These are phyloP conservation scores for Starmerella cellae DNA, from an alignment of 805 yeast species.

Conservation along the genomic window DNA sequence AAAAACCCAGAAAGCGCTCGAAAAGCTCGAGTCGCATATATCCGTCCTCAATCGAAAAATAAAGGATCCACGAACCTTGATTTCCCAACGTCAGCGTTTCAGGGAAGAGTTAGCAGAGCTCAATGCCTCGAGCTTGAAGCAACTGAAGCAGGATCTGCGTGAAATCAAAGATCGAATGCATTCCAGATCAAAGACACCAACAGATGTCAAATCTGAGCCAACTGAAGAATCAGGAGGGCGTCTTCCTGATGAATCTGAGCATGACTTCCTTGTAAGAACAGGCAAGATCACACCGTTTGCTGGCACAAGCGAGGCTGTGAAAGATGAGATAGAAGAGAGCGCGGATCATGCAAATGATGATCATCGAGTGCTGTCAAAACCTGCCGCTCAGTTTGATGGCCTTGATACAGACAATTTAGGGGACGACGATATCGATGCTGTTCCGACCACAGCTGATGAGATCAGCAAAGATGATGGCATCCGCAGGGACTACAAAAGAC, in stretches of 20 bases:
- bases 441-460: constrained; percentile 15
- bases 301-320: constrained; percentile 11
- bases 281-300: constrained; percentile 95
- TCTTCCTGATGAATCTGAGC: constrained; percentile 59
- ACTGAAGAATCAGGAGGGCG: background rate
- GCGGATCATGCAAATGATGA: constrained; percentile 22
- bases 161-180: constrained; percentile 45
- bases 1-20: constrained; percentile 42
- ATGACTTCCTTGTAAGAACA: constrained; percentile 69
- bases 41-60: constrained; percentile 37
- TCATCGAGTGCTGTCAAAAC: constrained; percentile 10
- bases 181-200: constrained; percentile 15
- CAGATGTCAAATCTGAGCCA: background rate
- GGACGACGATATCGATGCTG: constrained; percentile 9
- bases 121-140: constrained; percentile 38
- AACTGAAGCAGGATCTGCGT: constrained; percentile 44
- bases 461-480: constrained; percentile 64
- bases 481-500: constrained; percentile 42
- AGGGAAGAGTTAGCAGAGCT: constrained; percentile 43
- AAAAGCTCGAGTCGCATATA: constrained; percentile 35
- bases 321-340: constrained; percentile 22
- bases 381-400: constrained; percentile 8
- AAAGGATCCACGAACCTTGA: constrained; percentile 41
- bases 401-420: constrained; percentile 3
- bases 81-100: constrained; percentile 48